Evolutionary conservation across 169 alveolate species (phyloP).

Genomic region (Fabrea salina): DNA sequence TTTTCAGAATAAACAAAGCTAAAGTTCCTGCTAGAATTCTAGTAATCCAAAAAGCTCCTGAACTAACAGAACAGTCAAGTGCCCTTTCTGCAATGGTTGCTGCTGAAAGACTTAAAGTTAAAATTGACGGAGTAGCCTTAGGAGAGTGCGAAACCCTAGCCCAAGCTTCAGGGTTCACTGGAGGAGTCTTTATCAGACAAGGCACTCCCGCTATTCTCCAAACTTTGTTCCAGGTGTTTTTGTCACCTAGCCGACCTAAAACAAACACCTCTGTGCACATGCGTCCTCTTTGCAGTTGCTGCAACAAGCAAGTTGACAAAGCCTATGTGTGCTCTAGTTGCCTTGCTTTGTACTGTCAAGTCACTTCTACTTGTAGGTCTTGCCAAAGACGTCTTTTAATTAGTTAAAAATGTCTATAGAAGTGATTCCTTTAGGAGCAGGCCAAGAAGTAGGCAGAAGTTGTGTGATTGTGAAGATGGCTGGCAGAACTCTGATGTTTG

Average conservation of each 20-base stretch:
- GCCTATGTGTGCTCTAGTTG: conserved; percentile 21
- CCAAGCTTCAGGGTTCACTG: conserved; percentile 11
- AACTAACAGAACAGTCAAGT: background rate
- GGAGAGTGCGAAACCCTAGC: background rate
- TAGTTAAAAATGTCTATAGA: conserved; percentile 34
- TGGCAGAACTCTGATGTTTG: conserved; percentile 92
- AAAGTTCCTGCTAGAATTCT: background rate
- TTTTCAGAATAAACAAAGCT: background rate
- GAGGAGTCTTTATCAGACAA: conserved; percentile 13
- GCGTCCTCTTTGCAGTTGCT: conserved; percentile 13
- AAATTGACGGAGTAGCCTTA: conserved; percentile 18
- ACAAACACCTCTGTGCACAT: background rate
- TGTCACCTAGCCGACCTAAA: background rate
- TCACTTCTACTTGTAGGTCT: background rate
- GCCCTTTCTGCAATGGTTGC: conserved; percentile 16
- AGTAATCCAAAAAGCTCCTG: background rate
- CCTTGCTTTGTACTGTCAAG: background rate
- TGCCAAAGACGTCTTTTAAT: conserved; percentile 17
- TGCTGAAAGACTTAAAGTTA: conserved; percentile 1
- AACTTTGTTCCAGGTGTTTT: conserved; percentile 17
- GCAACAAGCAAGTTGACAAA: conserved; percentile 12
- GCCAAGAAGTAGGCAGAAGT: conserved; percentile 98
- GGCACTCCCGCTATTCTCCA: background rate
- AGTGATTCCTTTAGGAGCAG: conserved; percentile 96
- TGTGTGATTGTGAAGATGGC: conserved; percentile 92